Base-by-base conservation (phyloP, 1,284 basidiomycete species). In the Ustilago nuda region DNA sequence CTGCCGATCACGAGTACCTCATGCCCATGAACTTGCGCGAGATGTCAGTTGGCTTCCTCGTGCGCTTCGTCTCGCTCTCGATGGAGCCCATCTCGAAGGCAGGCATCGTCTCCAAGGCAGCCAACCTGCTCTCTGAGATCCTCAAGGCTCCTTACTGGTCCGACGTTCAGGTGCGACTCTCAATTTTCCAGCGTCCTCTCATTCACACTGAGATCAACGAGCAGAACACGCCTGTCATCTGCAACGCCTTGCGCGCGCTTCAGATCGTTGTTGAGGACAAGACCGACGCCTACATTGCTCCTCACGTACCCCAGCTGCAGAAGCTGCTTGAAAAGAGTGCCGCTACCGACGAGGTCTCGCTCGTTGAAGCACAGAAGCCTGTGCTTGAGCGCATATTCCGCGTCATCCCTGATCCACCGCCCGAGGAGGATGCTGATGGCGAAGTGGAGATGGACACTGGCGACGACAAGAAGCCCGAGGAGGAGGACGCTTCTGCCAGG, bases 81-180 rank as follows among this genome's bases (percentile, higher is more conserved):
- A 89, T 90, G 52, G 95, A 98, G 61, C 88, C 89, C 6, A 88
- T 91, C 32, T 88, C 90, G 15, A 90, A 90, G 63, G 89, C 88
- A 27, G 89, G 89, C 23, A 88, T 95, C 19, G 89, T 93, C 48
- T 90, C 92, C 48, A 91, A 93, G 69, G 94, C 94, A 0, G 88
- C 98, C 57, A 87, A 89, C 6, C 88, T 97, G n/a, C 89, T 99
- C 67, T 91, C 92, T 82, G 89, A 91, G 77, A 91, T 98, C 79
- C 89, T 95, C 32, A 91, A 92, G 2, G 91, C 92, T 0, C 90
- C 90, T 57, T 94, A 94, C 17, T 94, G 97, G 92, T 91, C 90
- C n/a, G 94, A 96, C 82, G 94, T 98, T 15, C 93, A 92, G 11
- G 92, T 98, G 72, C 97, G 98, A 78, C 88, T 98, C 51, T 91